Evolutionary conservation across 2,329 filamentous ascomycete genomes (phyloP).

Genomic region (Zymoseptoria tritici): DNA sequence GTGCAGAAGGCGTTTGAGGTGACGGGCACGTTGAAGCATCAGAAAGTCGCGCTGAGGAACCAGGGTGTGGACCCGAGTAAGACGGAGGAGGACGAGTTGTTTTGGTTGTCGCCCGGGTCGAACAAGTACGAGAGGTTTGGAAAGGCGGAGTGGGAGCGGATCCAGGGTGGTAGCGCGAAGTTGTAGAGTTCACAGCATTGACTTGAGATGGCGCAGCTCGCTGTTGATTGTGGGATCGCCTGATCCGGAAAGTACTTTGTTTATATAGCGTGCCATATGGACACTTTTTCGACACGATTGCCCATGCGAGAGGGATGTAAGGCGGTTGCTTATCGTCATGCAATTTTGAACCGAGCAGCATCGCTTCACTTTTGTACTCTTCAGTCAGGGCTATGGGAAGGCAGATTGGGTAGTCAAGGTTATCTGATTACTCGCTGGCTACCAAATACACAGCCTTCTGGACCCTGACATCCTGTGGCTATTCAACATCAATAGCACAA

Average conservation of each 20-base stretch:
- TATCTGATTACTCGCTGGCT: neutral
- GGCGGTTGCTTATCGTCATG: too few relatives aligned
- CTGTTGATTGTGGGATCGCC: neutral
- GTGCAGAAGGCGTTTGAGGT: constrained; percentile 54
- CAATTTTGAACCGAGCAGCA: too few relatives aligned
- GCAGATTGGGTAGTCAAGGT: neutral
- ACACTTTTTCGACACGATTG: neutral
- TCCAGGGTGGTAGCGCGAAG: constrained; percentile 63
- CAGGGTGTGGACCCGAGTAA: constrained; percentile 65
- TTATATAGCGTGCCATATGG: neutral
- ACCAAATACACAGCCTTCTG: neutral
- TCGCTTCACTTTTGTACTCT: too few relatives aligned
- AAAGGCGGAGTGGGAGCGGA: constrained; percentile 57
- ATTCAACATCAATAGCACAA: neutral
- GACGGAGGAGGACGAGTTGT: constrained; percentile 45
- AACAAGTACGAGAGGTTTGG: constrained; percentile 60
- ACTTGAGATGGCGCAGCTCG: neutral
- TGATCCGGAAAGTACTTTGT: neutral
- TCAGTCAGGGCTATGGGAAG: neutral
- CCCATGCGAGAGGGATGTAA: too few relatives aligned
- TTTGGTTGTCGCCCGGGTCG: constrained; percentile 58
- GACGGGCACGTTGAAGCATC: constrained; percentile 84
- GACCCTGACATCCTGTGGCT: neutral
- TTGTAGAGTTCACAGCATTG: constrained; percentile 50
- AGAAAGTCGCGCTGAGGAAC: constrained; percentile 65